Evolutionary conservation across 2,329 filamentous ascomycete species (phyloP), one percentile per base, ranked within the genome.

Genomic region (Tolypocladium guangdongense): DNA sequence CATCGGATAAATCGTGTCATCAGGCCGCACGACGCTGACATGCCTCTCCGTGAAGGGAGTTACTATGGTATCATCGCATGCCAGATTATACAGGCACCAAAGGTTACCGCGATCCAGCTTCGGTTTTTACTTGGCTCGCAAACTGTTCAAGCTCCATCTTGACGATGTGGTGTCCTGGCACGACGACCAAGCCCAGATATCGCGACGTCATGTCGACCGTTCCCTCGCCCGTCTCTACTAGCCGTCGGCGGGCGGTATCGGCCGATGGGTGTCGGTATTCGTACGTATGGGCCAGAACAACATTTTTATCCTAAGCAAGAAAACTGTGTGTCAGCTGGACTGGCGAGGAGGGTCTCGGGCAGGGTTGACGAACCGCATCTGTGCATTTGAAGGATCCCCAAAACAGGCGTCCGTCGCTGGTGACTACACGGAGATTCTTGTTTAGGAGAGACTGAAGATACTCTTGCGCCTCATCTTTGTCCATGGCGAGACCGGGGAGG

Each of bases 321-420:
- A 24, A 45, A 20, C 11, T 50, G 8, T 22, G 30, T 7, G 37
- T 54, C 49, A 49, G 49, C 24, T 4, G 24, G 5, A 24, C 41
- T 30, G 32, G n/a, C 20, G 30, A 8, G 22, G 8, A 22, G n/a
- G n/a, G 30, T 14, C 24, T 38, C 30, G 20, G 35, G 7, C 32
- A 24, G 46, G 11, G n/a, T 45, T 35, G 47, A 76, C 80, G 50
- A 73, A 95, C 90, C 55, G 87, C 83, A 74, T 99, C 93, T 33
- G 91, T 96, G 74, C 93, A 99, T 71, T 95, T 96, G 72, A 99
- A 88, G 58, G 84, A 79, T 22, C 93, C 93, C 53, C 90, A 82
- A 69, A 97, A 99, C 68, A 96, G 84, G 56, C 93, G 88, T 18
- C 82, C 83, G 66, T 97, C 92, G 5, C 83, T 88, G 16, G 87